phyloP scores from a whole-genome alignment of 1,284 basidiomycete species.

The Athelia sp. region DNA sequence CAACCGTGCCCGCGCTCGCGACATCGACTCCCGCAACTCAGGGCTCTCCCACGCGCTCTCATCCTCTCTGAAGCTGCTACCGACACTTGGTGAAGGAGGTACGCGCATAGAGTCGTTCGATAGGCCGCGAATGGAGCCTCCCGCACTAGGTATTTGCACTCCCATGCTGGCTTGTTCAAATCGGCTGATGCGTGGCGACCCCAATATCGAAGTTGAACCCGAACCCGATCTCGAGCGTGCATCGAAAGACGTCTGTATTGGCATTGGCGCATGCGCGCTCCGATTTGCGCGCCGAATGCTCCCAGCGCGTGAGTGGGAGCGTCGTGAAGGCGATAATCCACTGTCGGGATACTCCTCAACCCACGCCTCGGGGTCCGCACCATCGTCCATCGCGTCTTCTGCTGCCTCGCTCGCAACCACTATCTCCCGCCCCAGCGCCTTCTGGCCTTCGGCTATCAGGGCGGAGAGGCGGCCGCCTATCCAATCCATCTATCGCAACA shows the following conservation, averaged over 20 bases:
- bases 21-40: slow-evolving; percentile 62
- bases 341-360: slow-evolving; percentile 33
- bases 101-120: not conserved
- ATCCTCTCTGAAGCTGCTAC: slow-evolving; percentile 28
- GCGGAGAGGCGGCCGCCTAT: slow-evolving; percentile 60
- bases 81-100: slow-evolving; percentile 10
- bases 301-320: slow-evolving; percentile 17
- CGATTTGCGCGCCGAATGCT: slow-evolving; percentile 23
- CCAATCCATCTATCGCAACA: slow-evolving; percentile 61
- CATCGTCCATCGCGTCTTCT: slow-evolving; percentile 72
- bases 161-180: slow-evolving; percentile 5
- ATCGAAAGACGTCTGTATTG: slow-evolving; percentile 7
- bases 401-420: slow-evolving; percentile 67
- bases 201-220: slow-evolving; percentile 3
- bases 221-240: slow-evolving; percentile 6
- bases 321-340: slow-evolving; percentile 17
- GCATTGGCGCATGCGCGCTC: slow-evolving; percentile 20
- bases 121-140: not conserved
- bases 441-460: slow-evolving; percentile 70
- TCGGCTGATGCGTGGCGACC: slow-evolving; percentile 26
- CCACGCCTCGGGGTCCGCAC: slow-evolving; percentile 53
- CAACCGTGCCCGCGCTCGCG: slow-evolving; percentile 46
- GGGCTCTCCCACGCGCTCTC: slow-evolving; percentile 46
- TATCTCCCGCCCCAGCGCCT: slow-evolving; percentile 62
- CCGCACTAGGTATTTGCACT: not conserved